Base-by-base conservation (phyloP, 192 early-diverging fungal genomes). In the Dimargaris cristalligena region DNA sequence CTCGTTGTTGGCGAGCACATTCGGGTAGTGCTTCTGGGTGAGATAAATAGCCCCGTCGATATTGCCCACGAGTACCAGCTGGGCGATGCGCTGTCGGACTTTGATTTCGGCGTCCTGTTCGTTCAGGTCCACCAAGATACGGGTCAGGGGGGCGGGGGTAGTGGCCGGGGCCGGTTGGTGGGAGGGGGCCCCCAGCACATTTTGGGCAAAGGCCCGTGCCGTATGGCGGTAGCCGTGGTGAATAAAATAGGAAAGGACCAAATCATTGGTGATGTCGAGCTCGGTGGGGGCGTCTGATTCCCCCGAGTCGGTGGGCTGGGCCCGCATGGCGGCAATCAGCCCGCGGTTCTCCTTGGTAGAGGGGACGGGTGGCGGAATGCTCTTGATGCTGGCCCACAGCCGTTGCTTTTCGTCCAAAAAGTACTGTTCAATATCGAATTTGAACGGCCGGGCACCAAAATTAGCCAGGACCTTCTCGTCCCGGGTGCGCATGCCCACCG, bases 201-300 rank as follows among this genome's bases (percentile, higher is more conserved):
- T 72, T 34, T 69, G 63, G 16, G 70, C 60, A 54, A 97, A 79
- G 0, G 78, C 79, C 20, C 79, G 73, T 0, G 92, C 89, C 20
- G 87, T 88, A 34, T 81, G 79, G 25, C 73, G 76, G 62, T 83
- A 88, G 45, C 92, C 92, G 60, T 80, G 84, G 58, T 94, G 89
- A 54, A 90, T 63, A 59, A 98, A 70, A 59, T 95, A 90, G 25
- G 74, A 74, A 4, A 91, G 66, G 4, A 98, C 81, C 11, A 94
- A 67, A 34, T 81, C 67, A 52, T 86, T 74, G 28, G 54, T 56
- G 29, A 34, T 13, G 18, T 56, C 54, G 23, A 74, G 60, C 4
- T 59, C 18, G 33, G 61, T 63, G n/a, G 34, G 31, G 30, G 11
- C 18, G 59, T 51, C 47, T 44, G 50, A 2, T 50, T 60, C 16